phyloP scores from a whole-genome alignment of 768 basidiomycete genomes.

The Amanita subjunquillea region DNA sequence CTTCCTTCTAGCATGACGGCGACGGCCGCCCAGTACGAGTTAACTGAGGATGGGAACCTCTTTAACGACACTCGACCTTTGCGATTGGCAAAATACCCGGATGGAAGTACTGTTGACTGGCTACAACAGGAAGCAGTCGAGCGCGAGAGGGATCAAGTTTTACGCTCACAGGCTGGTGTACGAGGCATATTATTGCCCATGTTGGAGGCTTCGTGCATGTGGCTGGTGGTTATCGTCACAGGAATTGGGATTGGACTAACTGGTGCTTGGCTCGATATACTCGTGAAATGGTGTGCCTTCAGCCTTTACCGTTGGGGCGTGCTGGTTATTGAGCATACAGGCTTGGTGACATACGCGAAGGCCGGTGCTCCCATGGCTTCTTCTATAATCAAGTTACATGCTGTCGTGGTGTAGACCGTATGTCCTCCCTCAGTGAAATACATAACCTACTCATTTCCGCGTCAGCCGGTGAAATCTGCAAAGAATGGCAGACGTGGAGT shows the following conservation, averaged over 20 bases:
- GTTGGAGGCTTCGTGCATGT: slow-evolving; percentile 47
- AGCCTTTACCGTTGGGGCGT: background rate
- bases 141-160: slow-evolving; percentile 40
- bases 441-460: slow-evolving; percentile 3
- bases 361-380: slow-evolving; percentile 56
- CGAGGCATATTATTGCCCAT: slow-evolving; percentile 45
- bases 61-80: slow-evolving; percentile 12
- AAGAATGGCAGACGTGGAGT: slow-evolving; percentile 63
- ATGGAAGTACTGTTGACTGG: slow-evolving; percentile 63
- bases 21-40: slow-evolving; percentile 22
- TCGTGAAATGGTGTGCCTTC: slow-evolving; percentile 55
- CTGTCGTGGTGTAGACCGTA: slow-evolving; percentile 57
- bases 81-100: slow-evolving; percentile 35
- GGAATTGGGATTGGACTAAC: slow-evolving; percentile 58
- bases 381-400: slow-evolving; percentile 66
- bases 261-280: slow-evolving; percentile 64
- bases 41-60: slow-evolving; percentile 33
- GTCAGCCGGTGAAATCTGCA: slow-evolving; percentile 56
- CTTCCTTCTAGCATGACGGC: background rate
- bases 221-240: slow-evolving; percentile 59
- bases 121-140: slow-evolving; percentile 54
- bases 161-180: slow-evolving; percentile 42
- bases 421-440: slow-evolving; percentile 14
- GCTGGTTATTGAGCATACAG: slow-evolving; percentile 19
- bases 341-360: slow-evolving; percentile 62